Evolutionary conservation across 345 rosid genomes (phyloP).

Genomic region (Erodium maritimum): DNA sequence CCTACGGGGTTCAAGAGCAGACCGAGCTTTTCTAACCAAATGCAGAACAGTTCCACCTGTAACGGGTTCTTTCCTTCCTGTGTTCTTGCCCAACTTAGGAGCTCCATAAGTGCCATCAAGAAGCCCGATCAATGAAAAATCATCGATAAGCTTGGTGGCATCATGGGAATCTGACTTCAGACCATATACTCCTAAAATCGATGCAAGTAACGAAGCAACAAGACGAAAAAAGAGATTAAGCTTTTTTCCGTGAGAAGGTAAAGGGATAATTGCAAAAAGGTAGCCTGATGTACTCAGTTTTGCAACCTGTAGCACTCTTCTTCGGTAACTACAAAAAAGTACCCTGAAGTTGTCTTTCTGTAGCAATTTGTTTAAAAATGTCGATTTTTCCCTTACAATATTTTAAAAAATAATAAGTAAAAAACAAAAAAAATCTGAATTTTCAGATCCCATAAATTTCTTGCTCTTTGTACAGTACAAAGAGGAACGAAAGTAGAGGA

Average conservation of each 20-base stretch:
- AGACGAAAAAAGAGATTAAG: not conserved
- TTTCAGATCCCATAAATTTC: too few relatives aligned
- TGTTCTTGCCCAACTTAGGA: slow-evolving; percentile 52
- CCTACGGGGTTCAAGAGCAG: slow-evolving; percentile 43
- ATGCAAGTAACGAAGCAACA: not conserved
- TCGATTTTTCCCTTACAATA: too few relatives aligned
- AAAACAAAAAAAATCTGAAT: too few relatives aligned
- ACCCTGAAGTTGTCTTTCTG: too few relatives aligned
- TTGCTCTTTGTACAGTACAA: too few relatives aligned
- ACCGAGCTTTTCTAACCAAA: slow-evolving; percentile 52
- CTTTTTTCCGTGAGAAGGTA: not conserved
- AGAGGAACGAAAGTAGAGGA: too few relatives aligned
- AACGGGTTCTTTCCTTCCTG: slow-evolving; percentile 38
- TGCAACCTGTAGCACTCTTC: too few relatives aligned
- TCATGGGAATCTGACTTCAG: slow-evolving; percentile 67
- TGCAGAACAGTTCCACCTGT: slow-evolving; percentile 29
- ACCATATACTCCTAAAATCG: slow-evolving; percentile 61
- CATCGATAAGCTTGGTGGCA: slow-evolving; percentile 60
- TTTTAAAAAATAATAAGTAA: too few relatives aligned
- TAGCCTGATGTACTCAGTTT: too few relatives aligned
- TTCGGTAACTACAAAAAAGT: too few relatives aligned
- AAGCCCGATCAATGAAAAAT: slow-evolving; percentile 58
- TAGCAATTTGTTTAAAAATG: too few relatives aligned
- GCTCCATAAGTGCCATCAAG: slow-evolving; percentile 62
- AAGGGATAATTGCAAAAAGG: too few relatives aligned